phyloP scores from a whole-genome alignment of 139 green algal species.

The Klebsormidium nitens region DNA sequence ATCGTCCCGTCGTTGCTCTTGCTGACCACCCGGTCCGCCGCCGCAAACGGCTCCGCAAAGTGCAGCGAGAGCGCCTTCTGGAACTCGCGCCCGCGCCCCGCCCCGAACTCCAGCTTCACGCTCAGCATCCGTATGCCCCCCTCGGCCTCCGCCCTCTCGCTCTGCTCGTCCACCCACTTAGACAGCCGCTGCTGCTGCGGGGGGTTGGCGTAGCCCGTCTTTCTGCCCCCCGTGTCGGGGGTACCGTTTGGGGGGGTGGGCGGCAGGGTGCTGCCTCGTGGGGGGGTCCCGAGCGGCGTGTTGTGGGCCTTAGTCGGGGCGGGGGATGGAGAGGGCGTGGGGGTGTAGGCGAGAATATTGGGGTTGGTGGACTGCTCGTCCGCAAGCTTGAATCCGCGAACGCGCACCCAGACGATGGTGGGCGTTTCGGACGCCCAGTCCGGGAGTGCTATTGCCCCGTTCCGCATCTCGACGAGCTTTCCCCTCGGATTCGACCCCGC shows the following conservation, averaged over 20 bases:
- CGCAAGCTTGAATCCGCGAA: not conserved
- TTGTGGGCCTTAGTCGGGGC: not conserved
- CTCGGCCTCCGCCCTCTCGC: not conserved
- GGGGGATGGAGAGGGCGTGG: slow-evolving; percentile 2
- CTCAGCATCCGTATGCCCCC: slow-evolving; percentile 2
- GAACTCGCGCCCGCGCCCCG: not conserved
- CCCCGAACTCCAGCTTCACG: slow-evolving; percentile 16
- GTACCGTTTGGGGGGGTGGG: not conserved
- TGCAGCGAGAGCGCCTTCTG: slow-evolving; percentile 16
- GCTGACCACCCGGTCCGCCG: slow-evolving; percentile 18
- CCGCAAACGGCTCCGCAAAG: slow-evolving; percentile 24
- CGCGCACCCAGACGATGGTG: slow-evolving; percentile 19
- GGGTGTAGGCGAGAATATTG: not conserved
- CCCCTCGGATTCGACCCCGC: no score
- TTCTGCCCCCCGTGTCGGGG: not conserved
- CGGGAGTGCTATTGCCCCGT: slow-evolving; percentile 13
- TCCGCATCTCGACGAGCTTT: not conserved
- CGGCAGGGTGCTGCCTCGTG: not conserved
- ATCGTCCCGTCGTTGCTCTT: not conserved
- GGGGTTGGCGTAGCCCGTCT: not conserved
- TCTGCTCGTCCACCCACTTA: not conserved
- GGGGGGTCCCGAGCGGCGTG: not conserved
- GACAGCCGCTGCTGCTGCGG: not conserved
- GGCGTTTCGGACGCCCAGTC: slow-evolving; percentile 12
- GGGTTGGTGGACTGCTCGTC: not conserved